Conservation (phyloP, 2,329 filamentous ascomycete genomes). For the Xylaria sp. region DNA sequence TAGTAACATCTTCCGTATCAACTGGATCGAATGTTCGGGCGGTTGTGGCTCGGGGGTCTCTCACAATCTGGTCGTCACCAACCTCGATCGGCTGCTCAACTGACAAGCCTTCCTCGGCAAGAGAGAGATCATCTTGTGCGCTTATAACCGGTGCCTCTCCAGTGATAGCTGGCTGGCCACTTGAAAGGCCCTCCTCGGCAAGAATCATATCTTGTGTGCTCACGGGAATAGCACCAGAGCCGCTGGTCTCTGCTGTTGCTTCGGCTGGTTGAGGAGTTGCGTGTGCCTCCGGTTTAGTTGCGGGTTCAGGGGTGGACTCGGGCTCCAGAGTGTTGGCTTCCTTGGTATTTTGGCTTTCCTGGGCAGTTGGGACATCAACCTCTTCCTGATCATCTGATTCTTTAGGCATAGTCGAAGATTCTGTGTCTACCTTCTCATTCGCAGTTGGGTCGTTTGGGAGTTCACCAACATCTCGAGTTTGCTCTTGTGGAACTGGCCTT, state of each 20-base stretch:
- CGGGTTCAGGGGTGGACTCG: slow-evolving; percentile 23
- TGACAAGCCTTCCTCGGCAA: slow-evolving; percentile 5
- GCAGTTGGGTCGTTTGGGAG: background rate
- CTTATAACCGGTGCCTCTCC: slow-evolving; percentile 5
- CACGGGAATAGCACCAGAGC: background rate
- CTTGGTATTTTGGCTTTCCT: slow-evolving; percentile 38
- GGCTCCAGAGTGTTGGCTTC: slow-evolving; percentile 16
- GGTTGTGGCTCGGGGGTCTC: slow-evolving; percentile 2
- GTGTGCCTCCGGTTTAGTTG: slow-evolving; percentile 23
- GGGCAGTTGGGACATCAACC: slow-evolving; percentile 12
- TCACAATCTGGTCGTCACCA: slow-evolving; percentile 6
- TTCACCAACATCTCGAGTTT: background rate
- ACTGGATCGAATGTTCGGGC: slow-evolving; percentile 5
- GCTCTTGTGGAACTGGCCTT: slow-evolving; percentile 6
- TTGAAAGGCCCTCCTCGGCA: slow-evolving; percentile 6
- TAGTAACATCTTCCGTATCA: slow-evolving; percentile 3
- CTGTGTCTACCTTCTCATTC: slow-evolving; percentile 1
- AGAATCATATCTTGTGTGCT: slow-evolving; percentile 3
- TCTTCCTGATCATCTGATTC: slow-evolving; percentile 13
- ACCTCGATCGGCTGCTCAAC: slow-evolving; percentile 3
- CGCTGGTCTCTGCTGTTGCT: background rate
- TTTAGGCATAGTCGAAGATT: background rate
- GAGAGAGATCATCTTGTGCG: slow-evolving; percentile 3
- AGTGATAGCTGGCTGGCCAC: background rate
- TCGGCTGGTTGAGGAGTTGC: slow-evolving; percentile 2